These are phyloP conservation scores for Cucurbita moschata DNA, from an alignment of 306 rosid genomes.

Conservation along the genomic window DNA sequence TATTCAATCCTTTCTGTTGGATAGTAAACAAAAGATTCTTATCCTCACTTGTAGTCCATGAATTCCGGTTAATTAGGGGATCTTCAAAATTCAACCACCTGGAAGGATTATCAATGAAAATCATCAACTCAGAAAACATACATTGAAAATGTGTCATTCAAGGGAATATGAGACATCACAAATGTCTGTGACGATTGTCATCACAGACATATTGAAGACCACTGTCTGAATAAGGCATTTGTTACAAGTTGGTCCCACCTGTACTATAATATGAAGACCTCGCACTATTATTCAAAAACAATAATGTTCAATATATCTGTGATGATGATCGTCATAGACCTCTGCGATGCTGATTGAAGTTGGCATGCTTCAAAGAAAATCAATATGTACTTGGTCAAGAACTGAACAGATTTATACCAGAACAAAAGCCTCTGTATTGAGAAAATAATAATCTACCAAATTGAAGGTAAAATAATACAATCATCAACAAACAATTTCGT, in stretches of 20 bases:
- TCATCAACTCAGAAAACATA: not conserved
- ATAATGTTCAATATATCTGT: constrained; percentile 40
- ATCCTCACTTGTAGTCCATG: constrained; percentile 67
- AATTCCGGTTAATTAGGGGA: constrained; percentile 57
- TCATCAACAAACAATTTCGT: not conserved
- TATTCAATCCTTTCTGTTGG: constrained; percentile 47
- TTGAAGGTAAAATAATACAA: not conserved
- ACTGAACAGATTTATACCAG: constrained; percentile 18
- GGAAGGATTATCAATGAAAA: constrained; percentile 9
- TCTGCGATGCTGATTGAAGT: constrained; percentile 36
- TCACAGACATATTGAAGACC: constrained; percentile 50
- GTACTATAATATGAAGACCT: constrained; percentile 37
- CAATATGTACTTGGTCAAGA: constrained; percentile 33
- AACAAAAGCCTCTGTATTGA: constrained; percentile 2
- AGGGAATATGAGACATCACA: constrained; percentile 6
- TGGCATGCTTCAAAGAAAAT: constrained; percentile 43
- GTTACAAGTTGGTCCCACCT: constrained; percentile 53
- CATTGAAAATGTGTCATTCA: not conserved
- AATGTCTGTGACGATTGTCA: constrained; percentile 43
- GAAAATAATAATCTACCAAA: constrained; percentile 1
- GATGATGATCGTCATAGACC: constrained; percentile 57
- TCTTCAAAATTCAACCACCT: constrained; percentile 97
- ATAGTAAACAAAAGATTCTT: constrained; percentile 44
- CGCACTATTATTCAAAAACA: constrained; percentile 46
- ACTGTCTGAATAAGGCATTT: constrained; percentile 25